Evolutionary conservation across 495 filamentous ascomycete species (phyloP).

Genomic region (Penicillium salamii): DNA sequence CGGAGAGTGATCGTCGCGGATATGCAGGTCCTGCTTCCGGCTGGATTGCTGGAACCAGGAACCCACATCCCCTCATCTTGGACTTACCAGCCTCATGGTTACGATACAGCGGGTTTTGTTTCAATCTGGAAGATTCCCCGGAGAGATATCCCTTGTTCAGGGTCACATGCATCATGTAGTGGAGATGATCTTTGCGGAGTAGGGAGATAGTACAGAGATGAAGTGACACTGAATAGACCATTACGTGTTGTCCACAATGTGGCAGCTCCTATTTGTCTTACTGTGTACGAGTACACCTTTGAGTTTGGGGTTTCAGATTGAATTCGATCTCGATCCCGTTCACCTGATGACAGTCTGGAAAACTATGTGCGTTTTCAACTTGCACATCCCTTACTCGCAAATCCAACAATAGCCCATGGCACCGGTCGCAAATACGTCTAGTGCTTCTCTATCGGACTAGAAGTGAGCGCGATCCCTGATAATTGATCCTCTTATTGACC

Average conservation of each 20-base stretch:
- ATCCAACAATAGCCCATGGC: conserved; percentile 6
- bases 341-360: conserved; percentile 21
- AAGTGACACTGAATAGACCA: neutral
- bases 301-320: no score
- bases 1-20: conserved; percentile 20
- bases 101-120: conserved; percentile 6
- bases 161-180: conserved; percentile 11
- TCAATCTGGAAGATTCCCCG: conserved; percentile 7
- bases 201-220: neutral
- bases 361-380: conserved; percentile 19
- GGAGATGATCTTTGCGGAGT: conserved; percentile 1
- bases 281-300: no score
- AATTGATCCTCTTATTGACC: neutral
- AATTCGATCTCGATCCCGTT: conserved; percentile 11
- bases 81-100: neutral
- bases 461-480: neutral
- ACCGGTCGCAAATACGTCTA: neutral
- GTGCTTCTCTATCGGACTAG: neutral
- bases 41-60: conserved; percentile 12
- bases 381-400: conserved; percentile 22
- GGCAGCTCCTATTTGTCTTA: no score
- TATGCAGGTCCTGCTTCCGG: conserved; percentile 25
- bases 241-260: no score
- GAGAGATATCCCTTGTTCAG: conserved; percentile 8
- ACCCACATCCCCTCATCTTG: conserved; percentile 9